Evolutionary conservation across 2,329 filamentous ascomycete genomes (phyloP).

Genomic region (Calonectria henricotiae): DNA sequence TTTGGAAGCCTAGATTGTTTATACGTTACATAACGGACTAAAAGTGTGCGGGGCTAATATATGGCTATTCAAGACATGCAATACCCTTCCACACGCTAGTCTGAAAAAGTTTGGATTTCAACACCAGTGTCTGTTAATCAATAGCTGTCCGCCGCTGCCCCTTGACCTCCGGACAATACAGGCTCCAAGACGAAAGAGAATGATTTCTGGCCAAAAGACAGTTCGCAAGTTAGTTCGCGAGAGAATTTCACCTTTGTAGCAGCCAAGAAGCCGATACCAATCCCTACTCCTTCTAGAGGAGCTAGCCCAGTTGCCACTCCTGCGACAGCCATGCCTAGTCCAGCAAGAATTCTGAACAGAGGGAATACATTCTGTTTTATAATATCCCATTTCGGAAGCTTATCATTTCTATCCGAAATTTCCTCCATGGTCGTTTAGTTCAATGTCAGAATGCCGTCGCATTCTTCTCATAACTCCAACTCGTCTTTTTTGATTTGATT

Average conservation of each 20-base stretch:
- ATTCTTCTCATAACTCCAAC: conserved; percentile 14
- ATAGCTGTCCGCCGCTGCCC: background rate
- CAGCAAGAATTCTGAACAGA: conserved; percentile 2
- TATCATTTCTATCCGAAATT: background rate
- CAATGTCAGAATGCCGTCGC: background rate
- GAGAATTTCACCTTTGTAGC: background rate
- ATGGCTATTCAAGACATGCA: background rate
- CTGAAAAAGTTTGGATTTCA: too few relatives aligned
- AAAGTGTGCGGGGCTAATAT: background rate
- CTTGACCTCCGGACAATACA: background rate
- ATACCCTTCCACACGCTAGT: background rate
- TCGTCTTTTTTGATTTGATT: background rate
- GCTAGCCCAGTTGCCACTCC: conserved; percentile 2
- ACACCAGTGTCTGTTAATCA: background rate
- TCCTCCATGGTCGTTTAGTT: background rate
- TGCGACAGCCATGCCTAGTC: conserved; percentile 8
- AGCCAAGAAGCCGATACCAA: background rate
- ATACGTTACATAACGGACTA: background rate
- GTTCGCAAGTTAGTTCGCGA: background rate
- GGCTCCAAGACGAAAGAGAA: background rate
- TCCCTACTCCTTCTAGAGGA: background rate
- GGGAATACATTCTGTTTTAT: conserved; percentile 22
- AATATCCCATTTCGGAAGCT: conserved; percentile 2
- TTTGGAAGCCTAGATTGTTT: background rate
- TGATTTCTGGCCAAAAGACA: background rate